Evolutionary conservation across 1,139 yeast species (phyloP), one percentile per base, ranked within the genome.

Genomic region (Geotrichum phurueaensis): DNA sequence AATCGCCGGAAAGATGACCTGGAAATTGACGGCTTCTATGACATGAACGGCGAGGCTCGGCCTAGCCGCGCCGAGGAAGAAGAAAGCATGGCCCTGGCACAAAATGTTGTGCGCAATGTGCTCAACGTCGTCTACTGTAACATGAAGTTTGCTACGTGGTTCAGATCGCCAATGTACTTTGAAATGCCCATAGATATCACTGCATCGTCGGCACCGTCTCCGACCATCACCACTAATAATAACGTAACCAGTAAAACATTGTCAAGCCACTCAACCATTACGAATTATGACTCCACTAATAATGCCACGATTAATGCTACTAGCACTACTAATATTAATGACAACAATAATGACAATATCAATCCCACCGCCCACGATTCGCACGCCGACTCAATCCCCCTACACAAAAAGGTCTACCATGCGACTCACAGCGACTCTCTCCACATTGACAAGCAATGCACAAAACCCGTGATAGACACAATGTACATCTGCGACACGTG

Each of bases 91-190:
- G 58, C 58, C 20, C 43, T 39, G n/a, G 39, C 45, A 20, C 61
- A 59, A 31, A 59, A 59, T 27, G 51, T 49, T 18, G 51, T 59
- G 13, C 52, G 61, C 33, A 59, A 59, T 51, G 43, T 59, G 12
- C 25, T 47, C 23, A 59, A 79, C 49, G 88, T 90, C 6, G 81
- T 80, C 47, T 81, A 87, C 62, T 96, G 96, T 0, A 77, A 78
- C 53, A 80, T 79, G 66, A 81, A 82, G 65, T 85, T 89, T 65
- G 81, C 83, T 59, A 85, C 96, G 1, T 89, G 96, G 96, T 90
- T 87, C 71, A 95, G 96, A 0, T 87, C 87, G 68, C 83, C 89
- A 3, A 95, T 90, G 0, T 86, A 89, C 69, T 89, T 89, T 65
- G 72, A 70, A 59, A 76, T 76, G 15, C 22, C 31, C 25, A 33